phyloP scores from a whole-genome alignment of 495 filamentous ascomycete genomes.

The Eremomyces bilateralis region DNA sequence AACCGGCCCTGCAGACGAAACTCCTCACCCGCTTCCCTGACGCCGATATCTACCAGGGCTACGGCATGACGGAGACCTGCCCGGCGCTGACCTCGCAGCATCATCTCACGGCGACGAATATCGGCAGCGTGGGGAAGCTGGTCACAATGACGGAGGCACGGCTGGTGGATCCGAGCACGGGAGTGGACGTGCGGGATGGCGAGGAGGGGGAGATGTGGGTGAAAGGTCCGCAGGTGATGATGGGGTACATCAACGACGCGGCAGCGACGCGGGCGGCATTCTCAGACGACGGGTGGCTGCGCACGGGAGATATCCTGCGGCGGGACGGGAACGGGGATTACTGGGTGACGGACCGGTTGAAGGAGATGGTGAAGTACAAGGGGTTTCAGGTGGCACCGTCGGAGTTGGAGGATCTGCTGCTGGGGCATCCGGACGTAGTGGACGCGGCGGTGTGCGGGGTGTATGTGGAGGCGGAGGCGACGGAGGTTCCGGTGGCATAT shows the following conservation, averaged over 20 bases:
- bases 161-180: conserved; percentile 9
- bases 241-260: conserved; percentile 50
- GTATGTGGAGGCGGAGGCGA: neutral
- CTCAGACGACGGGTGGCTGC: conserved; percentile 50
- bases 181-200: conserved; percentile 9
- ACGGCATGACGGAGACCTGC: too few relatives aligned
- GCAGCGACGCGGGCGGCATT: conserved; percentile 44
- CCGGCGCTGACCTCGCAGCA: too few relatives aligned
- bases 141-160: neutral
- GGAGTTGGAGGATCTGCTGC: conserved; percentile 57
- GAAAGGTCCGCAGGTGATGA: conserved; percentile 43
- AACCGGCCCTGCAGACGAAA: too few relatives aligned
- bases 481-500: conserved; percentile 52
- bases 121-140: neutral
- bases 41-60: too few relatives aligned
- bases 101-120: too few relatives aligned
- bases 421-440: conserved; percentile 43
- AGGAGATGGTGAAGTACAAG: conserved; percentile 38
- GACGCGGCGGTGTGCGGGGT: conserved; percentile 69
- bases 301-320: conserved; percentile 59
- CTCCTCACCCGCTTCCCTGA: too few relatives aligned
- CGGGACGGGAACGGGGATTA: conserved; percentile 39
- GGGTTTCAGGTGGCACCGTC: conserved; percentile 76
- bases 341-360: conserved; percentile 64
- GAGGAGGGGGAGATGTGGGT: conserved; percentile 45